Percentiles rank a stretch among this genome's conserved stretches.
Evolutionary conservation across 805 yeast genomes (phyloP).

Genomic region (Maudiozyma turicensis): DNA sequence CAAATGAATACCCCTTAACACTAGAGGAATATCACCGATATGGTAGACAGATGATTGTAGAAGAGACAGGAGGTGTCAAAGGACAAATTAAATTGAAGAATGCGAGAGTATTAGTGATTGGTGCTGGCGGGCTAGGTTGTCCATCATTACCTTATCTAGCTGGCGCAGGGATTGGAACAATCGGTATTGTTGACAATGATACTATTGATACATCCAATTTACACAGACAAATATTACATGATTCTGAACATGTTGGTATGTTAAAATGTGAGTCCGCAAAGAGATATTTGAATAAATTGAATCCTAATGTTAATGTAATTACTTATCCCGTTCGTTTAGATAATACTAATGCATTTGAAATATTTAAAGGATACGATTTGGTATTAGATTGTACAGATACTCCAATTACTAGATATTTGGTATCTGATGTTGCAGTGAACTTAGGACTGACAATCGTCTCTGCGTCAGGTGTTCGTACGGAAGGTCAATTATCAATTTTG

Average conservation of each 20-base stretch:
- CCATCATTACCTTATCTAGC: conserved; percentile 79
- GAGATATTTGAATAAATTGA: conserved; percentile 40
- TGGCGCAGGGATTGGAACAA: conserved; percentile 78
- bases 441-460: conserved; percentile 67
- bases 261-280: conserved; percentile 76
- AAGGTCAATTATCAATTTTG: conserved; percentile 78
- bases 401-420: conserved; percentile 76
- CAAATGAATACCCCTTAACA: conserved; percentile 20
- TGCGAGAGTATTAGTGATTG: conserved; percentile 64
- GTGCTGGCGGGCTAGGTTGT: conserved; percentile 96
- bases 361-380: conserved; percentile 58
- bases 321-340: conserved; percentile 45
- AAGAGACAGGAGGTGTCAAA: conserved; percentile 47
- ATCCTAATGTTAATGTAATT: conserved; percentile 53
- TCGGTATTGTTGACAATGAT: conserved; percentile 87
- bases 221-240: conserved; percentile 83
- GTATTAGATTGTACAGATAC: conserved; percentile 92
- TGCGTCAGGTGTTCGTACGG: conserved; percentile 85
- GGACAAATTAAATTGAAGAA: conserved; percentile 53
- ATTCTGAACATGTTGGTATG: conserved; percentile 54
- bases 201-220: conserved; percentile 74
- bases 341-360: conserved; percentile 49
- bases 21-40: conserved; percentile 71
- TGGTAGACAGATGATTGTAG: conserved; percentile 94
- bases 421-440: conserved; percentile 74